phyloP scores from a whole-genome alignment of 352 stramenopile species.

The Pythium biforme region DNA sequence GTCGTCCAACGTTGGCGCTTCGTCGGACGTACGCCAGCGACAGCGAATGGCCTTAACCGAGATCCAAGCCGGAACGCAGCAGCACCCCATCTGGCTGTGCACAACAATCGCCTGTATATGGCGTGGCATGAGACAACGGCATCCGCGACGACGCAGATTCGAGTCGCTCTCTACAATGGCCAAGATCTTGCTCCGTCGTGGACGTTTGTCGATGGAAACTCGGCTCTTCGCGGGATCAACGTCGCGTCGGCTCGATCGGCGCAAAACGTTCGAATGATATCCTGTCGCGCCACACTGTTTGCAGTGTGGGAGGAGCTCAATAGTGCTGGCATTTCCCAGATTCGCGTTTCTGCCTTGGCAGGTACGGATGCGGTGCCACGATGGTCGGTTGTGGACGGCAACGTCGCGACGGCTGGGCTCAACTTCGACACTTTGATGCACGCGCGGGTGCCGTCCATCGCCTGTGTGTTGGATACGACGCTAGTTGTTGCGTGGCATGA shows the following conservation, averaged over 20 bases:
- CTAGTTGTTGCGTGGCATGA: slow-evolving; percentile 63
- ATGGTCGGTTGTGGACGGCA: slow-evolving; percentile 61
- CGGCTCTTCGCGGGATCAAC: slow-evolving; percentile 39
- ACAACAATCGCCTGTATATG: slow-evolving; percentile 48
- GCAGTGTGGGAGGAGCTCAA: slow-evolving; percentile 54
- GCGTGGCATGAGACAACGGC: slow-evolving; percentile 51
- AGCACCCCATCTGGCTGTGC: slow-evolving; percentile 29
- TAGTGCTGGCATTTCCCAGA: slow-evolving; percentile 24
- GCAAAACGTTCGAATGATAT: slow-evolving; percentile 37
- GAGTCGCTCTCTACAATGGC: slow-evolving; percentile 54
- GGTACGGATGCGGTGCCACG: slow-evolving; percentile 35
- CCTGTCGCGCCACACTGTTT: slow-evolving; percentile 47
- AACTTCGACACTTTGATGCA: slow-evolving; percentile 36
- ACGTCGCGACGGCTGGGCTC: slow-evolving; percentile 32
- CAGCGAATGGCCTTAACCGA: slow-evolving; percentile 46
- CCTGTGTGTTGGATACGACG: slow-evolving; percentile 33
- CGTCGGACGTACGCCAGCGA: slow-evolving; percentile 29
- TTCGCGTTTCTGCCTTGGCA: slow-evolving; percentile 52
- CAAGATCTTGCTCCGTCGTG: slow-evolving; percentile 40
- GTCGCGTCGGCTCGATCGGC: slow-evolving; percentile 33
- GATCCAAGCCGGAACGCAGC: slow-evolving; percentile 35
- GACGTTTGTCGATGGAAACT: slow-evolving; percentile 61
- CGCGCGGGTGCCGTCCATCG: slow-evolving; percentile 35
- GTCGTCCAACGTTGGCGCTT: slow-evolving; percentile 39
- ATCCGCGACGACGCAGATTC: slow-evolving; percentile 38